Conservation (phyloP, 208 protist species). For the Crithidia acanthocephali region DNA sequence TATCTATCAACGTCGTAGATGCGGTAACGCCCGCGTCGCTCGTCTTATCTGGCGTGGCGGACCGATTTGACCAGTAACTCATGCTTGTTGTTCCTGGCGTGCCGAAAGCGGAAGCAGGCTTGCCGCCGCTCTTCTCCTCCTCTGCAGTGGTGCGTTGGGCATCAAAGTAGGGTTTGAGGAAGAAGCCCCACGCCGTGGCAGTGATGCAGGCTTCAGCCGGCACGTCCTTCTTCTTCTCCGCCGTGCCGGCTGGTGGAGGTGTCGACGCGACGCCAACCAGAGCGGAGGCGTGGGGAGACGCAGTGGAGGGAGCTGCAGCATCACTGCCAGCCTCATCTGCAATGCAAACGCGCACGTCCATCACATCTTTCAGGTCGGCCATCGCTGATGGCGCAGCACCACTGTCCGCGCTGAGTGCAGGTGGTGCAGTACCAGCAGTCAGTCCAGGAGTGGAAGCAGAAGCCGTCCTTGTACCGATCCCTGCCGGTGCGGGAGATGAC, state of each 20-base stretch:
- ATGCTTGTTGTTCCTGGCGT: background rate
- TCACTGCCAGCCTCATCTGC: background rate
- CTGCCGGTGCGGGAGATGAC: background rate
- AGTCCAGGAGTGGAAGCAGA: no score
- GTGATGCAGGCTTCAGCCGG: background rate
- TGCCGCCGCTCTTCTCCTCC: background rate
- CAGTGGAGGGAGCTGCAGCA: background rate
- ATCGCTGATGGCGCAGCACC: background rate
- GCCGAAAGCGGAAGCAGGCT: background rate
- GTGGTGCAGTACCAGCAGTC: background rate
- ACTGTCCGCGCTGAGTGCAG: background rate
- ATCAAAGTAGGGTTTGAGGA: slow-evolving; percentile 12
- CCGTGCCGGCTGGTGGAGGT: background rate
- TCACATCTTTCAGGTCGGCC: background rate
- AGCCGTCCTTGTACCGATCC: no score
- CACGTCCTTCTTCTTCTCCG: background rate
- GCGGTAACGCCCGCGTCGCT: background rate
- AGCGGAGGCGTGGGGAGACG: no score
- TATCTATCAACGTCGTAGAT: slow-evolving; percentile 12
- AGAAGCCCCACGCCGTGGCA: slow-evolving; percentile 31
- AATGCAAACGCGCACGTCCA: slow-evolving; percentile 8
- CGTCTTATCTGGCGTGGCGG: background rate
- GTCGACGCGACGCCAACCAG: no score
- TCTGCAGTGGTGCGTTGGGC: background rate
- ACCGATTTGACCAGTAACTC: slow-evolving; percentile 1